These are phyloP conservation scores for Spatholobus suberectus DNA, from an alignment of 306 rosid genomes.

Conservation along the genomic window DNA sequence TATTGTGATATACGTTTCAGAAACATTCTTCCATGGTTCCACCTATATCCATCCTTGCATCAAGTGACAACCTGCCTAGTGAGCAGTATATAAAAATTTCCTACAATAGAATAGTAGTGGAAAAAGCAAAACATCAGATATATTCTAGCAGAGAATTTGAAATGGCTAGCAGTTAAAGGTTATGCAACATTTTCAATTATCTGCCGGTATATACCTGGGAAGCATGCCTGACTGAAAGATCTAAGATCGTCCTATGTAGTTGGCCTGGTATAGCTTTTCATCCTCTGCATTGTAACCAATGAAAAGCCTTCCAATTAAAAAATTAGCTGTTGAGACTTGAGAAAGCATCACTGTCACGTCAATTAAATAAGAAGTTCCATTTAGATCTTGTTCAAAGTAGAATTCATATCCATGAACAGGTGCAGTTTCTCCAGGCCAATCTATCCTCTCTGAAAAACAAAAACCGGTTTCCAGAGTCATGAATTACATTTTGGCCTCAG, in stretches of 20 bases:
- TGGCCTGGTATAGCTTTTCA: too few species aligned
- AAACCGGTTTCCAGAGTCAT: too few species aligned
- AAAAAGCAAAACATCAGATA: too few species aligned
- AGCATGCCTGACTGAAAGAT: background rate
- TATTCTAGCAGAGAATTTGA: too few species aligned
- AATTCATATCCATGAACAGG: background rate
- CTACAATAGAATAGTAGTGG: background rate
- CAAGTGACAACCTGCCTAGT: too few species aligned
- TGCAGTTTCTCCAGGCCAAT: background rate
- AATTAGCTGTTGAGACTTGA: too few species aligned
- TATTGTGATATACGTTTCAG: background rate
- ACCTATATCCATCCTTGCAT: background rate
- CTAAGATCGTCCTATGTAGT: too few species aligned
- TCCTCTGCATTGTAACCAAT: background rate
- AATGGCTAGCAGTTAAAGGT: background rate
- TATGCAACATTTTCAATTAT: background rate
- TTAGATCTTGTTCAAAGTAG: background rate
- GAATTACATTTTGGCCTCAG: background rate
- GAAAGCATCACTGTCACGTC: background rate
- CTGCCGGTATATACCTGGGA: background rate
- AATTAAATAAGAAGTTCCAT: background rate
- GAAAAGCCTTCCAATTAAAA: background rate
- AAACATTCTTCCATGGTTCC: background rate
- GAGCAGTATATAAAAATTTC: background rate
- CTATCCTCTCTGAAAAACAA: background rate